These are phyloP conservation scores for Trypanosoma brucei DNA, from an alignment of 208 protist genomes.

Conservation along the genomic window DNA sequence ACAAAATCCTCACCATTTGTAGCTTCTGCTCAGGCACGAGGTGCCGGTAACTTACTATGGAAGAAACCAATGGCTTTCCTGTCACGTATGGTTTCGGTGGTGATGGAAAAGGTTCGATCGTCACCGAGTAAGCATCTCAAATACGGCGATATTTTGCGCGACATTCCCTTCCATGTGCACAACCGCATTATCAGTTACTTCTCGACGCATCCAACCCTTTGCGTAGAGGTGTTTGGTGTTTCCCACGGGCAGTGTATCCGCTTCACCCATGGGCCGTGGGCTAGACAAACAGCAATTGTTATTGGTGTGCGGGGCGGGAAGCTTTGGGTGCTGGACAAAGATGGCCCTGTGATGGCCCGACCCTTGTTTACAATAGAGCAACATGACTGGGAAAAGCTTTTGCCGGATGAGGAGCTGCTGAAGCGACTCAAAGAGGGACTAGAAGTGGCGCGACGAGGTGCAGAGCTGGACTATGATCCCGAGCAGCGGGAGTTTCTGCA, in stretches of 20 bases:
- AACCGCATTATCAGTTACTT: constrained; percentile 53
- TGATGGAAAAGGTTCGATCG: constrained; percentile 1
- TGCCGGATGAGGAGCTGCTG: constrained; percentile 14
- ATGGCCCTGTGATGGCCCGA: constrained; percentile 16
- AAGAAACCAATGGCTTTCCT: constrained; percentile 3
- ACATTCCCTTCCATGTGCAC: constrained; percentile 59
- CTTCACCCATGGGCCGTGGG: constrained; percentile 26
- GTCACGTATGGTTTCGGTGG: constrained; percentile 8
- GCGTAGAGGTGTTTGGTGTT: constrained; percentile 58
- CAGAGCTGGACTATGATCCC: constrained; percentile 37
- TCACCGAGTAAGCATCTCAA: constrained; percentile 9
- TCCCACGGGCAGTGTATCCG: constrained; percentile 50
- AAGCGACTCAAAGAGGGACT: constrained; percentile 22
- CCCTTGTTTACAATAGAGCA: constrained; percentile 12
- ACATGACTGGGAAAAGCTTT: constrained; percentile 16
- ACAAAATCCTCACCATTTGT: constrained; percentile 18
- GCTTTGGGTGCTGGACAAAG: constrained; percentile 53
- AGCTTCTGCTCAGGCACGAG: not conserved
- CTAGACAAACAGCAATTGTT: constrained; percentile 25
- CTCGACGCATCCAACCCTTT: constrained; percentile 54
- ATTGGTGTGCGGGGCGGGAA: constrained; percentile 55
- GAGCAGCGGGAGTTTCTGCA: constrained; percentile 75
- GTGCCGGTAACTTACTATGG: not conserved
- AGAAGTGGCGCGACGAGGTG: constrained; percentile 24
- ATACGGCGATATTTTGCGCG: constrained; percentile 58